Conservation (phyloP, 83 land plant species). For the Diphasiastrum complanatum region DNA sequence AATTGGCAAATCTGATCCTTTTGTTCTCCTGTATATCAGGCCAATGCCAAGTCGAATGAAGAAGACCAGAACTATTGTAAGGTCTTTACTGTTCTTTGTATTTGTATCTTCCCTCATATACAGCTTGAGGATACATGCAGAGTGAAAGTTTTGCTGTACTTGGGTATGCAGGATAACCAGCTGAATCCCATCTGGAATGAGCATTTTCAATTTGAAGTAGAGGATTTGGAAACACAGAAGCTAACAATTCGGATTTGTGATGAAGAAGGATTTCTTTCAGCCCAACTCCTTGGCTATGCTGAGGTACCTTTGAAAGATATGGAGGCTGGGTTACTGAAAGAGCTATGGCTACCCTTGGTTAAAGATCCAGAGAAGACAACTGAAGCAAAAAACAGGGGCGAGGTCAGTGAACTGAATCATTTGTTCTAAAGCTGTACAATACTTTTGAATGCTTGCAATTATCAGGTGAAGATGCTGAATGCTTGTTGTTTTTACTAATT, state of each 20-base stretch:
- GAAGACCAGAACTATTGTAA: slow-evolving; percentile 16
- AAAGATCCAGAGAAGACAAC: slow-evolving; percentile 2
- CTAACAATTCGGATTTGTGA: slow-evolving; percentile 9
- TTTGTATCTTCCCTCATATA: not conserved
- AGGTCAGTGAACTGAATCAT: not conserved
- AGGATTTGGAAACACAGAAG: slow-evolving; percentile 14
- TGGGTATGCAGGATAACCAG: slow-evolving; percentile 16
- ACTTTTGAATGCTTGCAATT: not conserved
- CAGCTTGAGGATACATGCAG: slow-evolving; percentile 22
- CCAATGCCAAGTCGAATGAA: slow-evolving; percentile 16
- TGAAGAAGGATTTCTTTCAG: slow-evolving; percentile 8
- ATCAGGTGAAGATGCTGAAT: not conserved
- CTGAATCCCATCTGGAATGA: slow-evolving; percentile 19
- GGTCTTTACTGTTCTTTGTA: not conserved
- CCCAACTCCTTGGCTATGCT: slow-evolving; percentile 12
- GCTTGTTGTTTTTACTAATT: too few relatives aligned
- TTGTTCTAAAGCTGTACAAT: not conserved
- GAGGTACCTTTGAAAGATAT: slow-evolving; percentile 2
- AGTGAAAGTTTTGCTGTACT: not conserved
- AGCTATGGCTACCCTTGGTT: slow-evolving; percentile 10
- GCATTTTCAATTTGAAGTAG: slow-evolving; percentile 14
- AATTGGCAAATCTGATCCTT: slow-evolving; percentile 22
- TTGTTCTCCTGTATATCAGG: slow-evolving; percentile 16
- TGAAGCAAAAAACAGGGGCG: slow-evolving; percentile 13
- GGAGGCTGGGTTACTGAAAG: not conserved